These are phyloP conservation scores for Saprolegnia parasitica DNA, from an alignment of 352 stramenopile genomes.

Conservation along the genomic window DNA sequence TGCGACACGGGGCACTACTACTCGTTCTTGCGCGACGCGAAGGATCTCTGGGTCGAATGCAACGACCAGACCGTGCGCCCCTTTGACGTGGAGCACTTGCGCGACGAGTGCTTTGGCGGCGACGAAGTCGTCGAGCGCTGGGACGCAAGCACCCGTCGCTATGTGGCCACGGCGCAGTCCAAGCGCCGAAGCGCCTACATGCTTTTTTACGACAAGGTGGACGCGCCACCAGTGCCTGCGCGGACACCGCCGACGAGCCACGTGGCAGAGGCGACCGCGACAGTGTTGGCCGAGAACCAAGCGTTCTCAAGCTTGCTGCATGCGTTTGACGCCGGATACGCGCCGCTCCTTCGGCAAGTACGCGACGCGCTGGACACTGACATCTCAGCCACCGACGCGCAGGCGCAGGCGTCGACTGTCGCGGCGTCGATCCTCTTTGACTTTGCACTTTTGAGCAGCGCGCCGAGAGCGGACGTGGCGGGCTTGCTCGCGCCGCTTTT, in stretches of 20 bases:
- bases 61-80: slow-evolving; percentile 86
- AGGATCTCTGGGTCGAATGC: slow-evolving; percentile 84
- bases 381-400: no score
- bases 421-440: neutral
- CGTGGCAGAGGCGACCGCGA: neutral
- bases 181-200: slow-evolving; percentile 72
- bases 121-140: slow-evolving; percentile 66
- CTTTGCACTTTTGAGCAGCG: neutral
- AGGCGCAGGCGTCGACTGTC: neutral
- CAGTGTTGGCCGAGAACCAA: neutral
- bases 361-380: neutral
- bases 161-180: slow-evolving; percentile 44
- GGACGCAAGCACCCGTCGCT: slow-evolving; percentile 35
- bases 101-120: slow-evolving; percentile 87
- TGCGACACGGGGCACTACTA: slow-evolving; percentile 93
- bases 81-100: slow-evolving; percentile 74
- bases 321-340: slow-evolving; percentile 4
- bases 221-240: neutral
- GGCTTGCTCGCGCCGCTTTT: neutral
- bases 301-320: neutral
- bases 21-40: slow-evolving; percentile 84
- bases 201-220: slow-evolving; percentile 61
- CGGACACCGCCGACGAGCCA: neutral
- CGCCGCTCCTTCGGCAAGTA: neutral
- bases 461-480: neutral